These are phyloP conservation scores for Microcyclospora pomicola DNA, from an alignment of 2,329 filamentous ascomycete genomes.

Conservation along the genomic window DNA sequence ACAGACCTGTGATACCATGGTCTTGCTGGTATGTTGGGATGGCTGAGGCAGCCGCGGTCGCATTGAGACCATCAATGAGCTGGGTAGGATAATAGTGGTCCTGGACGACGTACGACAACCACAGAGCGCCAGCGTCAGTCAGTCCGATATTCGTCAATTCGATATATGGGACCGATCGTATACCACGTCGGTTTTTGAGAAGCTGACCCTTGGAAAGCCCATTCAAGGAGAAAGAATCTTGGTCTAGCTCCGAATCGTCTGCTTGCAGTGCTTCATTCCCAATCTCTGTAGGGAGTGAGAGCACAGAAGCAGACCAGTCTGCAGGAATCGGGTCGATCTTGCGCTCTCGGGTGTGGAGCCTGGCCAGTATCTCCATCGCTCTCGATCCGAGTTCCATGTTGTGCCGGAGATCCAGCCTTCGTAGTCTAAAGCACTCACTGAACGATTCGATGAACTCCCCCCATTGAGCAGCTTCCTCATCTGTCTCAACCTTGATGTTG, in stretches of 20 bases:
- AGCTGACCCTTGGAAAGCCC: neutral
- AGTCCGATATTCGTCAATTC: slow-evolving; percentile 23
- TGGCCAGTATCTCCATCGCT: slow-evolving; percentile 33
- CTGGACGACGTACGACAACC: slow-evolving; percentile 27
- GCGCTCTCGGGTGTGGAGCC: slow-evolving; percentile 26
- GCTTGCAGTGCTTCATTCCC: neutral
- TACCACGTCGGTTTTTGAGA: slow-evolving; percentile 18
- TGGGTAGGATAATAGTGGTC: slow-evolving; percentile 26
- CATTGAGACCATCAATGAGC: slow-evolving; percentile 22
- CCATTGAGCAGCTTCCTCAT: slow-evolving; percentile 28
- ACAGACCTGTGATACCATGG: slow-evolving; percentile 19
- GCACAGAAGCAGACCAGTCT: slow-evolving; percentile 10
- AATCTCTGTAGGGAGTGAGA: slow-evolving; percentile 14
- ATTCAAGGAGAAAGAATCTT: neutral
- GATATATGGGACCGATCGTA: slow-evolving; percentile 29
- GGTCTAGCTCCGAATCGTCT: neutral
- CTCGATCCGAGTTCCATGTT: slow-evolving; percentile 28
- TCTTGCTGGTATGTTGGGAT: slow-evolving; percentile 20
- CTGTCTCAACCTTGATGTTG: slow-evolving; percentile 25
- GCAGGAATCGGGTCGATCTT: slow-evolving; percentile 19
- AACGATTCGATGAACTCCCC: slow-evolving; percentile 32
- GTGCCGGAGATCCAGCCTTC: slow-evolving; percentile 31
- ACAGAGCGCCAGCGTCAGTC: slow-evolving; percentile 26
- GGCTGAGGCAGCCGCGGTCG: slow-evolving; percentile 16
- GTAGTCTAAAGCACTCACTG: slow-evolving; percentile 28